Conservation (phyloP, 2,329 filamentous ascomycete genomes). For the Epichloe glyceriae region DNA sequence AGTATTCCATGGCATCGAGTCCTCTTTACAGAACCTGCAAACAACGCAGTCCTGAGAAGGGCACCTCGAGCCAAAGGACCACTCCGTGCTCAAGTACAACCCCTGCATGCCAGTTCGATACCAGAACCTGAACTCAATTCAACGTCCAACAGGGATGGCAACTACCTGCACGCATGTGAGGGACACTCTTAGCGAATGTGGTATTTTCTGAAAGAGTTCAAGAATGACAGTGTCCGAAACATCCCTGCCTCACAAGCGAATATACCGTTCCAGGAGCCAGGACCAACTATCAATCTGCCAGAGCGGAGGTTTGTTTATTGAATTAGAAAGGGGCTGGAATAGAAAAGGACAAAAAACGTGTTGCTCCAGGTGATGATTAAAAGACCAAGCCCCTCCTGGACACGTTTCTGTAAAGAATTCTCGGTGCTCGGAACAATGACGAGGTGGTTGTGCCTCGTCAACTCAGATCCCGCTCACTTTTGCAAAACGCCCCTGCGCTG, state of each 20-base stretch:
- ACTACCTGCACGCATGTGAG: no score
- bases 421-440: neutral
- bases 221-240: neutral
- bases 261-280: neutral
- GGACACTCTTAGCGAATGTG: no score
- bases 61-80: neutral
- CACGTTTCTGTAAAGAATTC: neutral
- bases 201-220: neutral
- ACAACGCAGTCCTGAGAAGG: neutral
- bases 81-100: neutral
- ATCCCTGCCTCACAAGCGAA: neutral
- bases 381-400: neutral
- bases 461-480: neutral
- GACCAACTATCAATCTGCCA: neutral
- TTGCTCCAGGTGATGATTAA: neutral
- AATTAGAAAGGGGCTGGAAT: no score
- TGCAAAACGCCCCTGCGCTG: neutral
- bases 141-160: neutral
- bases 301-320: neutral
- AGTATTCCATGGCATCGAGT: no score
- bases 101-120: neutral
- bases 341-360: no score
- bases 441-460: neutral
- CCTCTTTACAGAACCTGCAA: neutral
- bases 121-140: neutral